Conservation (phyloP, 108 stramenopile genomes). For the Skeletonema tropicum region DNA sequence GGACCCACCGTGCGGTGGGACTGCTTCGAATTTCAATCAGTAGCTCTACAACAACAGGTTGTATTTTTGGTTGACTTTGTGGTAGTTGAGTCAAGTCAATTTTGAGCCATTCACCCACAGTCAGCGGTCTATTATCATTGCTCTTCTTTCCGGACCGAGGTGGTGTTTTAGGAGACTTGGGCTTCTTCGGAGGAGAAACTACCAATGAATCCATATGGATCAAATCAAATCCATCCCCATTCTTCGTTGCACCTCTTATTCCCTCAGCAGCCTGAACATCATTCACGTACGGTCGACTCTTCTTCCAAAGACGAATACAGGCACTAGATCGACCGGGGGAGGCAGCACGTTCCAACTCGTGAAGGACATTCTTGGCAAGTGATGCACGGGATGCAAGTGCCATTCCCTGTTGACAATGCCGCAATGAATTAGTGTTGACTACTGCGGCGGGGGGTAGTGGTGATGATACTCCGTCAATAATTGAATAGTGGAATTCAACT, state of each 20-base stretch:
- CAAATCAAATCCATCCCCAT: conserved; percentile 73
- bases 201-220: conserved; percentile 43
- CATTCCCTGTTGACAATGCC: conserved; percentile 45
- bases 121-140: conserved; percentile 15
- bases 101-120: conserved; percentile 63
- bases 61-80: neutral
- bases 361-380: conserved; percentile 46
- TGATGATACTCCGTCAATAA: conserved; percentile 35
- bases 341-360: conserved; percentile 54
- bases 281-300: conserved; percentile 8
- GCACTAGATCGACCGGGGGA: conserved; percentile 57
- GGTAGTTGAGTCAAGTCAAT: neutral
- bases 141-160: conserved; percentile 27
- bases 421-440: neutral
- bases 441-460: neutral
- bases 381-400: conserved; percentile 61
- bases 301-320: conserved; percentile 69
- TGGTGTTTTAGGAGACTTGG: neutral
- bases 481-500: conserved; percentile 58
- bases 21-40: conserved; percentile 65
- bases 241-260: conserved; percentile 30
- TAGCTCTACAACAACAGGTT: conserved; percentile 37
- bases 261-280: conserved; percentile 15
- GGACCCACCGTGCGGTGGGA: conserved; percentile 52
- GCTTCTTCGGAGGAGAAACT: conserved; percentile 4